Evolutionary conservation across 2,329 filamentous ascomycete species (phyloP).

Genomic region (Aspergillus sp.): DNA sequence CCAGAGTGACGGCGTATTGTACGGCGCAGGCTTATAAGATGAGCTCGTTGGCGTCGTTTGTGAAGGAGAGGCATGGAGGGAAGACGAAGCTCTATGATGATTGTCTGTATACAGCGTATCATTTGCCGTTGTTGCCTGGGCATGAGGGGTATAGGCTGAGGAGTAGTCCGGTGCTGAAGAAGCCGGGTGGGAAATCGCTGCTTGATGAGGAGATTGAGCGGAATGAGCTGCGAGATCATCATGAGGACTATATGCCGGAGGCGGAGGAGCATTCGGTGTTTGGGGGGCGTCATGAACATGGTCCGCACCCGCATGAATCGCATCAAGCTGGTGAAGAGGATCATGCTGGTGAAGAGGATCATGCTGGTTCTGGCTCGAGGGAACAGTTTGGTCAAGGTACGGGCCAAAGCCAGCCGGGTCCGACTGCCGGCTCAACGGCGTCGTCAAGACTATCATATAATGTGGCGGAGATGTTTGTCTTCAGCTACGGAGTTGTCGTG

Average conservation of each 20-base stretch:
- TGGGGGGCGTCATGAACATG: slow-evolving; percentile 32
- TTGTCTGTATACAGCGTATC: slow-evolving; percentile 93
- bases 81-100: slow-evolving; percentile 97
- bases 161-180: slow-evolving; percentile 89
- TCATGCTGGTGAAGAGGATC: slow-evolving; percentile 30
- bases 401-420: slow-evolving; percentile 23
- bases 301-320: slow-evolving; percentile 15
- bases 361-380: slow-evolving; percentile 19
- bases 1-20: slow-evolving; percentile 92
- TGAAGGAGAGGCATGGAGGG: slow-evolving; percentile 82
- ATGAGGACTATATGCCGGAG: slow-evolving; percentile 85
- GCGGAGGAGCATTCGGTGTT: slow-evolving; percentile 50
- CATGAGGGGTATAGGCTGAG: slow-evolving; percentile 83
- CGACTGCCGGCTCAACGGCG: slow-evolving; percentile 45
- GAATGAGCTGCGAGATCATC: slow-evolving; percentile 84
- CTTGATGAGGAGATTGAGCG: slow-evolving; percentile 94
- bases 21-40: slow-evolving; percentile 93
- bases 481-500: slow-evolving; percentile 94
- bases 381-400: not conserved
- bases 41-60: slow-evolving; percentile 81
- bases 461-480: slow-evolving; percentile 93
- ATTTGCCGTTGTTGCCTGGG: slow-evolving; percentile 82
- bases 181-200: slow-evolving; percentile 87
- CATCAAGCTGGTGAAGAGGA: slow-evolving; percentile 28
- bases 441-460: slow-evolving; percentile 68